Percentiles rank a stretch among this genome's conserved stretches.
Evolutionary conservation across 805 yeast genomes (phyloP).

Genomic region (Cyberlindnera japonica): DNA sequence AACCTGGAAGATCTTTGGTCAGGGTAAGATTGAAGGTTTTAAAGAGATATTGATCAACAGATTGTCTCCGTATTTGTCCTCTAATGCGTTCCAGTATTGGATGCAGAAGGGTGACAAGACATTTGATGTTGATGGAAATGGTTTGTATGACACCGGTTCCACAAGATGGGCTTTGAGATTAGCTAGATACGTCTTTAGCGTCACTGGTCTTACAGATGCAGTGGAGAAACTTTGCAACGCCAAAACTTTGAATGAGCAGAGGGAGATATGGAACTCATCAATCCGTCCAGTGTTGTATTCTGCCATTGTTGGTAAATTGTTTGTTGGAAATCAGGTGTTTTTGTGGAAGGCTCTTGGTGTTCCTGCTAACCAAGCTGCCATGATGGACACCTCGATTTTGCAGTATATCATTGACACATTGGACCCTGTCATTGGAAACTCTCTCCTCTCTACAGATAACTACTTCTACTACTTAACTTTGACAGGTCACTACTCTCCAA

Average conservation of each 20-base stretch:
- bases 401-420: constrained; percentile 73
- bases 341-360: constrained; percentile 90
- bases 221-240: constrained; percentile 56
- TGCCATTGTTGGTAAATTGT: constrained; percentile 59
- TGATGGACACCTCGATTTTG: constrained; percentile 72
- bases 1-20: constrained; percentile 74
- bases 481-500: constrained; percentile 53
- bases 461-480: constrained; percentile 73
- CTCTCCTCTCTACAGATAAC: constrained; percentile 65
- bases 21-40: constrained; percentile 59
- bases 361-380: constrained; percentile 76
- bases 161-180: constrained; percentile 82
- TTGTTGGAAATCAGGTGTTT: constrained; percentile 81
- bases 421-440: constrained; percentile 66
- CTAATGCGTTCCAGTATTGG: constrained; percentile 83
- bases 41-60: constrained; percentile 48
- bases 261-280: constrained; percentile 54
- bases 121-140: constrained; percentile 51
- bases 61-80: constrained; percentile 68
- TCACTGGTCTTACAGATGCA: constrained; percentile 48
- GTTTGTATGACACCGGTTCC: constrained; percentile 78
- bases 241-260: constrained; percentile 59
- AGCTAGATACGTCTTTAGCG: constrained; percentile 54
- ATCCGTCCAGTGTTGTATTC: constrained; percentile 70
- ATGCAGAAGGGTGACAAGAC: constrained; percentile 55